Percentiles rank a stretch among this genome's conserved stretches.
phyloP scores from a whole-genome alignment of 805 yeast genomes.

The Lipomyces japonicus region DNA sequence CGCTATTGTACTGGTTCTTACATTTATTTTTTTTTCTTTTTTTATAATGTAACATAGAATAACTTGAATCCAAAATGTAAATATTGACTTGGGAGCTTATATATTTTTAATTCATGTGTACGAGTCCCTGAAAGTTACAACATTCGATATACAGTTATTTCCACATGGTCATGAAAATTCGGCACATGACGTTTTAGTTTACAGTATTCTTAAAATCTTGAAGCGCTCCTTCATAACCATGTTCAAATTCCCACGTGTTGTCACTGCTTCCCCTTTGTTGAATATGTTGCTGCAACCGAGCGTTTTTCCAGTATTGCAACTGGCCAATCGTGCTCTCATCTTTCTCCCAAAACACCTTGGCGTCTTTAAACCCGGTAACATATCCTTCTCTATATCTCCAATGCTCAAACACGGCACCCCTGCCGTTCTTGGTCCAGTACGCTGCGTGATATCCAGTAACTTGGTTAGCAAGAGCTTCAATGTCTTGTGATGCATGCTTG shows the following conservation, averaged over 20 bases:
- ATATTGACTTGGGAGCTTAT: too few species aligned
- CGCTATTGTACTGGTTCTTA: too few species aligned
- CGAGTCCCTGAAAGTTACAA: too few species aligned
- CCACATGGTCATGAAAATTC: too few species aligned
- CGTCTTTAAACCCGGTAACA: slow-evolving; percentile 69
- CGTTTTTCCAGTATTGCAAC: slow-evolving; percentile 58
- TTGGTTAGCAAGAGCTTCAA: slow-evolving; percentile 40
- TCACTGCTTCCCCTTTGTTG: slow-evolving; percentile 51
- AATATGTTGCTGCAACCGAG: slow-evolving; percentile 62
- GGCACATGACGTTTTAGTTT: not conserved
- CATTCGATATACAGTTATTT: too few species aligned
- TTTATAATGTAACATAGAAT: too few species aligned
- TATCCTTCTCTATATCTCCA: slow-evolving; percentile 80
- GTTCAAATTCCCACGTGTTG: slow-evolving; percentile 84
- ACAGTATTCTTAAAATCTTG: slow-evolving; percentile 38
- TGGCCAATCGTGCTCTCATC: slow-evolving; percentile 75
- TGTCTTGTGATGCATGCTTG: slow-evolving; percentile 33
- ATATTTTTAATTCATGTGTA: too few species aligned
- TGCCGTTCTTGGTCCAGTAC: slow-evolving; percentile 65
- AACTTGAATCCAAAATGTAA: too few species aligned
- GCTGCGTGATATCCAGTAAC: slow-evolving; percentile 48
- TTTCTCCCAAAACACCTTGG: slow-evolving; percentile 61
- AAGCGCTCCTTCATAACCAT: slow-evolving; percentile 70
- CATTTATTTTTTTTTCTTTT: too few species aligned
- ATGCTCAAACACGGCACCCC: slow-evolving; percentile 66